These are phyloP conservation scores for Solanum chacoense DNA, from an alignment of 305 asterid genomes.

Conservation along the genomic window DNA sequence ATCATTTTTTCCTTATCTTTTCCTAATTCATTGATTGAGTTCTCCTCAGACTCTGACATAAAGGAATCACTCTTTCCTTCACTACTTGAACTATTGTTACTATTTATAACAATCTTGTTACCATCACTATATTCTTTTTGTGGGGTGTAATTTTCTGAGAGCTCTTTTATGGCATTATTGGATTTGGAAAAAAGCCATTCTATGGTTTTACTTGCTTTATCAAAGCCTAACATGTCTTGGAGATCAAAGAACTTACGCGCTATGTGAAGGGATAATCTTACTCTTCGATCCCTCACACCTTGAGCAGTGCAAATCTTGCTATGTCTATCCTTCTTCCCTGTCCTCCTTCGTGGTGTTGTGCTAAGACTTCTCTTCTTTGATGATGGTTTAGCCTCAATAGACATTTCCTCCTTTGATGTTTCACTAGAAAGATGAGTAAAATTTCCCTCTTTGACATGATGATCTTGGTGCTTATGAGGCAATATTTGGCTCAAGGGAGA, in stretches of 20 bases:
- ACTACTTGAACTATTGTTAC: background rate
- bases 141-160: constrained; percentile 17
- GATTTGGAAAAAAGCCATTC: constrained; percentile 56
- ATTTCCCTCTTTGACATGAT: background rate
- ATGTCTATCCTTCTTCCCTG: constrained; percentile 49
- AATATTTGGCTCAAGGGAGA: constrained; percentile 26
- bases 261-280: constrained; percentile 49
- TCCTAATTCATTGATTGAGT: background rate
- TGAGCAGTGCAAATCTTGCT: constrained; percentile 75
- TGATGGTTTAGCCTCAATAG: background rate
- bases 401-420: background rate
- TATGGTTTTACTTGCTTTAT: constrained; percentile 59
- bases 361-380: constrained; percentile 7
- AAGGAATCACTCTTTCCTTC: constrained; percentile 1
- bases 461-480: constrained; percentile 5
- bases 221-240: constrained; percentile 56
- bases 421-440: background rate
- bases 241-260: constrained; percentile 61
- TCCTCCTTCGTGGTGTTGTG: constrained; percentile 21
- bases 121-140: constrained; percentile 13
- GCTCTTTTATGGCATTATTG: constrained; percentile 37
- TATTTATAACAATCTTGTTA: background rate
- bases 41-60: constrained; percentile 8
- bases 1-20: background rate
- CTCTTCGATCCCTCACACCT: constrained; percentile 51